Conservation (phyloP, 2,329 filamentous ascomycete genomes). For the Teratosphaeria viscida region DNA sequence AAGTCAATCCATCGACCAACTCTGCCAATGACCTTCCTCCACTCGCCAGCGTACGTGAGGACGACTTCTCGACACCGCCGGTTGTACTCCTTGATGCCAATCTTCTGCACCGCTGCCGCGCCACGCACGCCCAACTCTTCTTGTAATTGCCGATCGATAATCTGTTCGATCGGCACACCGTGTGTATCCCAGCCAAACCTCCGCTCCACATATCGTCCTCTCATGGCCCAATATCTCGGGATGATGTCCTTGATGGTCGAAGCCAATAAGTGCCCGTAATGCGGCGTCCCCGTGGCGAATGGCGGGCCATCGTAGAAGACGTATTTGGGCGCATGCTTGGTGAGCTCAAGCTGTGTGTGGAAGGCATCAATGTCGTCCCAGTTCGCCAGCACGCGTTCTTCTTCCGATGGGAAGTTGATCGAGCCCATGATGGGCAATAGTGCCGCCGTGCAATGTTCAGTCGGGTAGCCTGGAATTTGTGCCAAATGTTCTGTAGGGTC, state of each 20-base stretch:
- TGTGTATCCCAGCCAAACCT: conserved; percentile 95
- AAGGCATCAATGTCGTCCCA: conserved; percentile 94
- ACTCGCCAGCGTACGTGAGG: conserved; percentile 80
- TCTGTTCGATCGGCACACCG: conserved; percentile 88
- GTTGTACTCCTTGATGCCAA: conserved; percentile 85
- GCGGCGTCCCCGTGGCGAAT: conserved; percentile 48
- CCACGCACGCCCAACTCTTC: conserved; percentile 65
- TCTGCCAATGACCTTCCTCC: conserved; percentile 78
- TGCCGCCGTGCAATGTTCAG: not conserved
- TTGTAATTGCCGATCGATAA: conserved; percentile 78
- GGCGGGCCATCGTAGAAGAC: conserved; percentile 77
- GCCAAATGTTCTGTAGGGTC: not conserved
- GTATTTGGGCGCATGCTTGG: conserved; percentile 70
- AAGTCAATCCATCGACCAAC: conserved; percentile 96
- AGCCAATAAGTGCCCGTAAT: conserved; percentile 70
- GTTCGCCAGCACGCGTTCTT: conserved; percentile 70
- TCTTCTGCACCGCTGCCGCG: conserved; percentile 72
- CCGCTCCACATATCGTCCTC: conserved; percentile 82
- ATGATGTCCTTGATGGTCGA: conserved; percentile 98
- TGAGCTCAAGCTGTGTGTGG: conserved; percentile 75
- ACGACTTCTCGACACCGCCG: conserved; percentile 85
- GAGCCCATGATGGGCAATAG: conserved; percentile 21
- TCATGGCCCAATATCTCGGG: conserved; percentile 95
- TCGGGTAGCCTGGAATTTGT: not conserved
- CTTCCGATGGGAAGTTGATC: conserved; percentile 81